These are phyloP conservation scores for Penicillium sp. DNA, from an alignment of 2,329 filamentous ascomycete genomes.

Conservation along the genomic window DNA sequence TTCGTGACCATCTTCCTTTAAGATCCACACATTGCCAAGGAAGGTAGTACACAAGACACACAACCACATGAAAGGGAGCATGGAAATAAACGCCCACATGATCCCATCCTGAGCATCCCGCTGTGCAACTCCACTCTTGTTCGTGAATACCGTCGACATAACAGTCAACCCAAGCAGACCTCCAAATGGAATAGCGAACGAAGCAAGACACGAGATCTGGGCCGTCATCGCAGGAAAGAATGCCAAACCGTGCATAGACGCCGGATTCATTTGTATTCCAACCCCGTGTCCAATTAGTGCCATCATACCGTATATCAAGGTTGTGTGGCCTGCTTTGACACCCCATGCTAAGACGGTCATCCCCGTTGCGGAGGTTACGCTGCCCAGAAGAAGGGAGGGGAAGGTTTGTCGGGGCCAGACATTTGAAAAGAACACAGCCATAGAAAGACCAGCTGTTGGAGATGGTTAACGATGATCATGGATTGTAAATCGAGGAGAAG, in stretches of 20 bases:
- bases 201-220: neutral
- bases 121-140: neutral
- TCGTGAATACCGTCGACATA: conserved; percentile 3
- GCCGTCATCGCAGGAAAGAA: neutral
- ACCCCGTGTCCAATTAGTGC: conserved; percentile 60
- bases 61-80: conserved; percentile 57
- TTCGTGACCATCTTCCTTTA: conserved; percentile 22
- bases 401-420: neutral
- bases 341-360: conserved; percentile 1
- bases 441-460: neutral
- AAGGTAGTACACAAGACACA: conserved; percentile 45
- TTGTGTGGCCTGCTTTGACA: conserved; percentile 29
- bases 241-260: conserved; percentile 50
- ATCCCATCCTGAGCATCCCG: conserved; percentile 42
- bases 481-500: too few species aligned
- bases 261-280: conserved; percentile 63
- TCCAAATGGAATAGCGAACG: conserved; percentile 1
- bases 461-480: neutral
- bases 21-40: conserved; percentile 54
- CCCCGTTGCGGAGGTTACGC: neutral
- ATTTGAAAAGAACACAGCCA: neutral
- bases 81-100: conserved; percentile 62
- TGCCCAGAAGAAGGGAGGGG: neutral
- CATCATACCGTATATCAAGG: conserved; percentile 63
- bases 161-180: neutral